Base-by-base conservation (phyloP, 1,139 yeast genomes). In the Yamadazyma triangularis region DNA sequence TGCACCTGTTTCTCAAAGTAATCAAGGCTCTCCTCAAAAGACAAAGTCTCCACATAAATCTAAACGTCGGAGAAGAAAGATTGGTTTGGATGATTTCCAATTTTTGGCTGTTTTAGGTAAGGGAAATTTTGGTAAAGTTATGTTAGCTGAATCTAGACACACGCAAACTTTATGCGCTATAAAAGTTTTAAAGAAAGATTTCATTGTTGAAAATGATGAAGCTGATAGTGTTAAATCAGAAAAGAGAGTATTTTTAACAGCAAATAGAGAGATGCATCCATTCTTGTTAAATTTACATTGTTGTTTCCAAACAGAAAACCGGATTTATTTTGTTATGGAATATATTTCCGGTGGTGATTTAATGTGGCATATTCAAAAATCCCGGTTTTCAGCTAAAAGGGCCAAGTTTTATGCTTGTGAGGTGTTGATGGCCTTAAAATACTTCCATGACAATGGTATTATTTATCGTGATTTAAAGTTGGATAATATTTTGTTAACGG, bases 301-400 rank as follows among this genome's bases (percentile, higher is more conserved):
- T 48, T 88, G 97, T 52, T 91, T 91, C 74, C 99, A 91, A 62
- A 91, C 98, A 0, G 98, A 93, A 47, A 89, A 93, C 55, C 77
- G 98, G 53, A 85, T 91, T 27, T 91, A 93, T 58, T 91, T 93
- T 60, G 98, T 94, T 10, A 91, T 91, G 98, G 98, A 91, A 57
- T 91, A 88, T 51, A 82, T 91, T 32, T 80, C 94, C 9, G 99
- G 98, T 35, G 99, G 99, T 55, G 99, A 91, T 64, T 73, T 91
- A 51, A 91, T 91, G 98, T 88, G 96, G 95, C 99, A 91, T 56
- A 93, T 91, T 48, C 98, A 91, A 57, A 87, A 87, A 51, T 85
- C 86, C 35, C 73, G 93, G 48, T 84, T 91, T 51, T 81, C 95
- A 2, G 83, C 91, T 13, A 78, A 85, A 44, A 73, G 97, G 45